Base-by-base conservation (phyloP, 129 eudicot species). In the Helichrysum umbraculigerum region DNA sequence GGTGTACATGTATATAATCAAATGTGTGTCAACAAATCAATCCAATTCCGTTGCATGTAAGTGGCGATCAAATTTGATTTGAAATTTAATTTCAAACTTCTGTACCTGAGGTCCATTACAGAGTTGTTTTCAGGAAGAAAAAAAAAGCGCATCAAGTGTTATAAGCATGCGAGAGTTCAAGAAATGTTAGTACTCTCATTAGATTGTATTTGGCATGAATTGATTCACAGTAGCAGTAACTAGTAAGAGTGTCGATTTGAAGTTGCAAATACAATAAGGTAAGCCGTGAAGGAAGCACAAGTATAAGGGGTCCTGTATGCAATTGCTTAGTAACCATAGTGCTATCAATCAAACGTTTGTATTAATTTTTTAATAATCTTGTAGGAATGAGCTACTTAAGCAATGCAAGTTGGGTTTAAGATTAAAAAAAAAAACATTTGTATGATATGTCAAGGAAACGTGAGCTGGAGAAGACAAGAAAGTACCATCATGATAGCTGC, bases 321-420 rank as follows among this genome's bases (percentile, higher is more conserved):
- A 19, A 32, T 67, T 37, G 37, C 5, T 42, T 68, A 70, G 6
- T 28, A 70, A 16, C 60, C 28, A 44, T 44, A 59, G 61, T 29
- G 42, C 61, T 70, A 28, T 70, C 3, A 11, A 44, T 61, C 59
- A 41, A 62, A 25, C 21, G 29, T 42, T 69, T 69, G 21, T 12
- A 17, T 42, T 34, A 22, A 29, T 39, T 37, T 51, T 61, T 9
- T 29, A 61, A 61, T 61, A 9, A 14, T 41, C 42, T 60, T 39
- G 28, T 41, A 41, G 47, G n/a, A 58, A 59, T 60, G 77, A 22
- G 66, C 68, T 73, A 57, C 67, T 57, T 34, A 72, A 72, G 47
- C 14, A 8, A 41, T 41, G 47, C 47, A 41, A 41, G 8, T 7
- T 41, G 47, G 47, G 47, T 41, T 41, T 9, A 12, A 41, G 47